Evolutionary conservation across 768 basidiomycete species (phyloP), one percentile per base, ranked within the genome.

Genomic region (Lentinus tigrinus): DNA sequence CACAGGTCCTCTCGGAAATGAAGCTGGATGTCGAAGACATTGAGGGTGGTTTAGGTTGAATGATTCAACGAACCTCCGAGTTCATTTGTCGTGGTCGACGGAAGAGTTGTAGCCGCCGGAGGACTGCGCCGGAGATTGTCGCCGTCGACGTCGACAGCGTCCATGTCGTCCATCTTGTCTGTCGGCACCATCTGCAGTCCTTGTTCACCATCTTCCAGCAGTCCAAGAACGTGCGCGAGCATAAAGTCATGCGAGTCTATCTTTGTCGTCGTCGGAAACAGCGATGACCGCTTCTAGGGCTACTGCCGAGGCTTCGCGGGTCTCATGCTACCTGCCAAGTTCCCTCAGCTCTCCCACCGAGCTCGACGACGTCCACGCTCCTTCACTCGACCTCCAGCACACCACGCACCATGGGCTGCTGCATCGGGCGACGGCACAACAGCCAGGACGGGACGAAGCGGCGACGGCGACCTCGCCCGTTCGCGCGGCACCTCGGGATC

Each of bases 401-500:
- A 23, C 16, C n/a, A 13, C 21, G 21, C 37, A 21, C 42, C 34
- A 57, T 57, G 43, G 39, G 27, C 40, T 19, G 23, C 34, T 24
- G n/a, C n/a, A n/a, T 42, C 44, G 44, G 24, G 34, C 34, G 26
- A 46, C 42, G 53, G 0, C 24, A 44, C 43, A 28, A 26, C 27
- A 34, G 28, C 21, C 3, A 23, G 6, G 40, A 42, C 16, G 44
- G 48, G 26, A 10, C 47, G 34, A 58, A 55, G 60, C 49, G 11
- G 17, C 54, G 54, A 19, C 60, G 60, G 14, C 59, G 39, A 37
- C 63, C 65, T 17, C 65, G 65, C 42, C 54, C 65, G 36, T 63
- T 67, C 53, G 58, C 56, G 7, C 65, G 57, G 27, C 82, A 88
- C 64, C 73, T 76, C 19, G 56, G 72, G 43, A 70, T 85, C 56